Percentiles rank a stretch among this genome's conserved stretches.
Evolutionary conservation across 2,329 filamentous ascomycete genomes (phyloP).

Genomic region (Ophiocordyceps camponoti-saundersi): DNA sequence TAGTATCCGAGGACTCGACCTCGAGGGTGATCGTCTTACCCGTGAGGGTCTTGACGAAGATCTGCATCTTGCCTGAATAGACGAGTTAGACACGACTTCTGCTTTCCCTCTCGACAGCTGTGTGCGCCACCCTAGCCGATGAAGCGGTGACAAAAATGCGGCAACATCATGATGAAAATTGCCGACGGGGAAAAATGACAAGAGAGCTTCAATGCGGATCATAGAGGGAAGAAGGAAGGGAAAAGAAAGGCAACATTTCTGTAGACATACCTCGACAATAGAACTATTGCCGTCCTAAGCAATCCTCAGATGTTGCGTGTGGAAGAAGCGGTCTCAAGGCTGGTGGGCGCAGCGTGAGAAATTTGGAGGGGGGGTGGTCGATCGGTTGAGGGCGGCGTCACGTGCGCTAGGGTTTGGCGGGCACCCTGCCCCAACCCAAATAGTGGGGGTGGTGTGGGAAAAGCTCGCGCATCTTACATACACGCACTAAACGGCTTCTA

Average conservation of each 20-base stretch:
- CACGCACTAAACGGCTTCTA: slow-evolving; percentile 3
- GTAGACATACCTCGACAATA: slow-evolving; percentile 47
- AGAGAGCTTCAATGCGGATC: not conserved
- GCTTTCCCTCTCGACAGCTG: not conserved
- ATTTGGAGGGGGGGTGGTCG: slow-evolving; percentile 6
- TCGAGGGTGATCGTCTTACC: slow-evolving; percentile 99
- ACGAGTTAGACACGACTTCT: slow-evolving; percentile 19
- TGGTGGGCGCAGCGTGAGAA: slow-evolving; percentile 11
- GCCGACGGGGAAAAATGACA: not conserved
- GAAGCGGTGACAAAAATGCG: not conserved
- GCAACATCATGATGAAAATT: not conserved
- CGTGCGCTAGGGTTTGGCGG: slow-evolving; percentile 11
- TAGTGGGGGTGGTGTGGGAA: slow-evolving; percentile 1
- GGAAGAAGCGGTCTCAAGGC: slow-evolving; percentile 7
- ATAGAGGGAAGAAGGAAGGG: slow-evolving; percentile 1
- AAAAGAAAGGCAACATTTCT: slow-evolving; percentile 26
- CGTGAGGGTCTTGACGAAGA: slow-evolving; percentile 78
- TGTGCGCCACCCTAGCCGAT: not conserved
- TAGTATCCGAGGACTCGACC: slow-evolving; percentile 99
- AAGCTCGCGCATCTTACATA: not conserved
- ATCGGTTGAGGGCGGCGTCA: slow-evolving; percentile 4
- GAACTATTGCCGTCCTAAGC: slow-evolving; percentile 44
- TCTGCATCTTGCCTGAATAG: slow-evolving; percentile 52
- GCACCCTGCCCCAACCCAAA: slow-evolving; percentile 6
- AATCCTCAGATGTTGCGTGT: slow-evolving; percentile 33